These are phyloP conservation scores for Cordyceps militaris DNA, from an alignment of 2,329 filamentous ascomycete species.

Conservation along the genomic window DNA sequence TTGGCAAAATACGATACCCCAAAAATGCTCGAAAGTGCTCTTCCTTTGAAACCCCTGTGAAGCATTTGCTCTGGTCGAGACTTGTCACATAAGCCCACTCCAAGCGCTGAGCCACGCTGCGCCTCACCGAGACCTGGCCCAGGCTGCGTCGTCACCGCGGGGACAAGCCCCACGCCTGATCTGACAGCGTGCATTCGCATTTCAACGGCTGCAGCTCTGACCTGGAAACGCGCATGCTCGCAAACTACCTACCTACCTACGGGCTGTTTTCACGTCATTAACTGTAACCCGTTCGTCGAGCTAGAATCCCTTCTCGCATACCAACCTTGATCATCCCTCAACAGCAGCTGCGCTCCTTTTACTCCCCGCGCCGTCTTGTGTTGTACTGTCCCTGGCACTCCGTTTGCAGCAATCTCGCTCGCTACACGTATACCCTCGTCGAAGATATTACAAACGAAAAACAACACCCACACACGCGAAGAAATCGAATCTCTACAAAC, in stretches of 20 bases:
- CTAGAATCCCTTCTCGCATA: neutral
- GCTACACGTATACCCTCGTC: neutral
- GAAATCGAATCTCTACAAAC: neutral
- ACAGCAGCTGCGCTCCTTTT: neutral
- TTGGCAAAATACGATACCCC: too few species aligned
- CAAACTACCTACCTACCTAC: too few species aligned
- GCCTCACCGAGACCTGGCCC: slow-evolving; percentile 9
- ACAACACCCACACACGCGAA: neutral
- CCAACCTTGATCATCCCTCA: neutral
- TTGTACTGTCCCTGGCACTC: neutral
- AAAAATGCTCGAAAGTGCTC: too few species aligned
- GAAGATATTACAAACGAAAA: neutral
- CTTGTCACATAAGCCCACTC: neutral
- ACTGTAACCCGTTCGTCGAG: neutral
- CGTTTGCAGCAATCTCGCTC: neutral
- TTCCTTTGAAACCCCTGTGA: neutral
- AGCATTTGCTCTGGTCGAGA: too few species aligned
- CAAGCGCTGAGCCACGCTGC: slow-evolving; percentile 22
- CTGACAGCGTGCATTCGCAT: slow-evolving; percentile 3
- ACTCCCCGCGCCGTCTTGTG: neutral
- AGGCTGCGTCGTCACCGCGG: slow-evolving; percentile 22
- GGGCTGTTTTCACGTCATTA: neutral
- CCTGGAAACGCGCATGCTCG: neutral
- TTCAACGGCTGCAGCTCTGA: neutral
- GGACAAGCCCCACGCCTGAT: slow-evolving; percentile 14